Evolutionary conservation across 2,329 filamentous ascomycete genomes (phyloP).

Genomic region (Ophiognomonia clavigignenti-juglandacearum): DNA sequence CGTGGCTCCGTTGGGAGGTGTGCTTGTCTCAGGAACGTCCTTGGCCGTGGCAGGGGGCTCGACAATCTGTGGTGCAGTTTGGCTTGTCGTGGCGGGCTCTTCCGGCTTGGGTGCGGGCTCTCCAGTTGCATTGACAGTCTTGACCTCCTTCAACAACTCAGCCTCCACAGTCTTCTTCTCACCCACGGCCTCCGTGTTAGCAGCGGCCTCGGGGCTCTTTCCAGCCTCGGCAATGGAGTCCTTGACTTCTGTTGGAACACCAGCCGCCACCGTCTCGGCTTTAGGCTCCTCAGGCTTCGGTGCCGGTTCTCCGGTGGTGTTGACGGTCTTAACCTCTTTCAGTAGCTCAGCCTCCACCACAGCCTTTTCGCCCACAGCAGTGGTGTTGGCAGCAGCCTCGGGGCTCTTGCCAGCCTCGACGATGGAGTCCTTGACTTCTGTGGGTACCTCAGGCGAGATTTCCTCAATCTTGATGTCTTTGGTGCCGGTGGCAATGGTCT

Average conservation of each 20-base stretch:
- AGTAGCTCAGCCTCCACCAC: conserved; percentile 70
- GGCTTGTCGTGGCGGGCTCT: conserved; percentile 16
- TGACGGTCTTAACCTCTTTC: conserved; percentile 49
- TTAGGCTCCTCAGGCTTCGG: conserved; percentile 16
- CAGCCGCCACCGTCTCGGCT: conserved; percentile 39
- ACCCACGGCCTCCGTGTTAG: conserved; percentile 61
- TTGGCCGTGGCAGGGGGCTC: conserved; percentile 14
- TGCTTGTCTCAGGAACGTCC: conserved; percentile 18
- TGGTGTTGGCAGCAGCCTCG: conserved; percentile 65
- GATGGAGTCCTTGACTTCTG: conserved; percentile 54
- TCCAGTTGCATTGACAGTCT: conserved; percentile 33
- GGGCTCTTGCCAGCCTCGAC: conserved; percentile 54
- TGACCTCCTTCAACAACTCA: conserved; percentile 65
- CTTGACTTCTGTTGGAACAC: conserved; percentile 52
- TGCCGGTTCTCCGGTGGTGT: conserved; percentile 25
- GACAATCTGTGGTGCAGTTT: conserved; percentile 21
- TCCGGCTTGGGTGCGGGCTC: conserved; percentile 19
- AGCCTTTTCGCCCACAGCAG: conserved; percentile 71
- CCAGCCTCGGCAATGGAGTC: conserved; percentile 54
- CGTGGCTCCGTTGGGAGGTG: conserved; percentile 15
- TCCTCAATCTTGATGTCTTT: conserved; percentile 39
- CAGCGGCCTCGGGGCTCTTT: conserved; percentile 64
- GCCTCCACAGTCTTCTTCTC: conserved; percentile 73
- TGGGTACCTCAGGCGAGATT: conserved; percentile 47
- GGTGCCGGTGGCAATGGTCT: conserved; percentile 33